Conservation (phyloP, 208 protist genomes). For the Trypanosoma theileri region DNA sequence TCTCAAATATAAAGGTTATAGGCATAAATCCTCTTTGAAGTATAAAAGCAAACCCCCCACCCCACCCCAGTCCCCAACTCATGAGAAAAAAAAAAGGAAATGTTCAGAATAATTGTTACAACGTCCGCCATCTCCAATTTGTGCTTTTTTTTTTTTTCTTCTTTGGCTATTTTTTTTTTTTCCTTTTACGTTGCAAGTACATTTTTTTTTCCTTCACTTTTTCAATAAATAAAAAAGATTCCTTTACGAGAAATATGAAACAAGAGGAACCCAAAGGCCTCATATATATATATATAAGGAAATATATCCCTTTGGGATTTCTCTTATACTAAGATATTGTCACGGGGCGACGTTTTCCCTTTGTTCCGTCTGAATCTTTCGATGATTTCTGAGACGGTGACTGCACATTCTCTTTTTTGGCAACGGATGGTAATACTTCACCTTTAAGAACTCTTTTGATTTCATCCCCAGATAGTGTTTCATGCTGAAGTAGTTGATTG, state of each 20-base stretch:
- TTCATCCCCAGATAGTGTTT: conserved; percentile 84
- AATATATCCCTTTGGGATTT: neutral
- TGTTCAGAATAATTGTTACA: neutral
- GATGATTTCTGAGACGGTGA: conserved; percentile 25
- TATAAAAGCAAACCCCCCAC: too few relatives aligned
- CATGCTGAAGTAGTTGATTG: conserved; percentile 80
- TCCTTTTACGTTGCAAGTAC: too few relatives aligned
- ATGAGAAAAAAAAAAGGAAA: neutral
- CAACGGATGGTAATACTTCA: conserved; percentile 54
- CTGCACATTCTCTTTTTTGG: conserved; percentile 31
- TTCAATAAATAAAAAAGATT: neutral
- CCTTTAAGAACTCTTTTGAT: conserved; percentile 76
- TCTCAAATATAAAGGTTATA: conserved; percentile 1
- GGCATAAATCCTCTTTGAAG: too few relatives aligned
- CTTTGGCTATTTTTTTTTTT: too few relatives aligned
- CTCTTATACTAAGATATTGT: conserved; percentile 37
- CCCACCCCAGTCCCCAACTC: neutral
- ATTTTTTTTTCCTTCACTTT: neutral
- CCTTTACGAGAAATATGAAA: too few relatives aligned
- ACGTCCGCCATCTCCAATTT: neutral
- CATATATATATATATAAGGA: conserved; percentile 1
- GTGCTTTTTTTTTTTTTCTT: neutral
- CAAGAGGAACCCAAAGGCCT: too few relatives aligned
- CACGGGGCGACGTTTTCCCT: conserved; percentile 34
- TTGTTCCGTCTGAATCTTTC: conserved; percentile 21